Evolutionary conservation across 805 yeast species (phyloP), one percentile per base, ranked within the genome.

Genomic region (Zygoascus flipseniorum): DNA sequence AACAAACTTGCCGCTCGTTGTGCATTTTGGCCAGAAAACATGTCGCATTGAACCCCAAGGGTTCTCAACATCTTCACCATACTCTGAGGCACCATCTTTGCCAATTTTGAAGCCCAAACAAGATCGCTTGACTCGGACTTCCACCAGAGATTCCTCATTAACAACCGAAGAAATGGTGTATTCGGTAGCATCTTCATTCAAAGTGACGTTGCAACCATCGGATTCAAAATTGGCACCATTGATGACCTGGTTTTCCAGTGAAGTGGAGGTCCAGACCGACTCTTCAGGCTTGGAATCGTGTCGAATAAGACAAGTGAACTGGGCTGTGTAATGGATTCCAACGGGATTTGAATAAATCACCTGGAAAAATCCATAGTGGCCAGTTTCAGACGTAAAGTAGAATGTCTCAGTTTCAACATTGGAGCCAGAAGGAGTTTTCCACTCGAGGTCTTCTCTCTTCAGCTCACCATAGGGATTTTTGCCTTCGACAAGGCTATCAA

Each of bases 21-120:
- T 57, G 69, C 89, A 84, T 69, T 98, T 80, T 58, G 99, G 99
- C 98, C 98, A 93, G 72, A 93, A 93, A 8, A 82, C 72, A 66
- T 93, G 99, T 69, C 97, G 82, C 96, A 93, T 90, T 8, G 86
- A 76, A 14, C 99, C 99, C 99, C 99, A 93, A 35, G 98, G 98
- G 56, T 86, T 81, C 39, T 75, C 77, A 14, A 77, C 63, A 65
- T 90, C 89, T 43, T 88, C 88, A 58, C 99, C 99, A 67, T 89
- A 93, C 59, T 78, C 76, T 13, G 97, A 85, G 47, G 78, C 72
- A 59, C 98, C 98, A 66, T 90, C 88, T 50, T 79, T 76, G 63
- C 98, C 99, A 61, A 92, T 85, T 70, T 89, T 88, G 62, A 90
- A 85, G 47, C 96, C 95, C 13, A 87, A 85, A 13, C 83, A 83